Evolutionary conservation across 306 rosid species (phyloP), one percentile per base, ranked within the genome.

Genomic region (Elaeagnus macrophylla): DNA sequence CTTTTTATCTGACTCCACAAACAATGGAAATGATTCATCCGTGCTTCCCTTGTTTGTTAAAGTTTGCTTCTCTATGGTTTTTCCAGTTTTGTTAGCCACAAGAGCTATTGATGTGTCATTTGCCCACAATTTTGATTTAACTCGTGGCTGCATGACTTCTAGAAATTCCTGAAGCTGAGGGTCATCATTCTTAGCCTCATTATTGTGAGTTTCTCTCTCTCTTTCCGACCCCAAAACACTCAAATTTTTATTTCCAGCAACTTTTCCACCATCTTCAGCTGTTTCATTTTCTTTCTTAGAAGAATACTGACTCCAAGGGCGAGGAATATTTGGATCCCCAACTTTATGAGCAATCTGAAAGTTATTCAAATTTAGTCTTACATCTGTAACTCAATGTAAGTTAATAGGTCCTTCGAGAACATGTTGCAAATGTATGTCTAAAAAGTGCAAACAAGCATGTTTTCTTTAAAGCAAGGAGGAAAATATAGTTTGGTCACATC

Each of bases 71-170:
- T 61, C 61, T 32, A 40, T 61, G 49, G 51, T 71, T 66, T 54
- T 70, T 37, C 41, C 48, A 16, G 56, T 61, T 9, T 56, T 39
- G 19, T 39, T 57, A 17, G 48, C 72, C 8, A 42, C 62, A 7
- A 68, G 48, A 51, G 67, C 68, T 49, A 70, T 9, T 39, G 77
- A 32, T 1, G 76, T 56, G 71, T 87, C 95, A 74, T 91, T 84
- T 43, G 78, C 94, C 99, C 99, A 91, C 70, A 79, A 3, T 62
- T 91, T 91, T 39, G 96, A 78, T 66, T 80, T 80, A 8, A 59
- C 65, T 49, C 96, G 79, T 51, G 99, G 82, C 71, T 84, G 87
- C 88, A 80, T 83, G 54, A 87, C 95, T 77, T 87, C 72, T 68
- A 91, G 77, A 72, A 84, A 91, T 48, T 91, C 99, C 55, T 78